phyloP scores from a whole-genome alignment of 108 stramenopile species.

The Tribonema minus region DNA sequence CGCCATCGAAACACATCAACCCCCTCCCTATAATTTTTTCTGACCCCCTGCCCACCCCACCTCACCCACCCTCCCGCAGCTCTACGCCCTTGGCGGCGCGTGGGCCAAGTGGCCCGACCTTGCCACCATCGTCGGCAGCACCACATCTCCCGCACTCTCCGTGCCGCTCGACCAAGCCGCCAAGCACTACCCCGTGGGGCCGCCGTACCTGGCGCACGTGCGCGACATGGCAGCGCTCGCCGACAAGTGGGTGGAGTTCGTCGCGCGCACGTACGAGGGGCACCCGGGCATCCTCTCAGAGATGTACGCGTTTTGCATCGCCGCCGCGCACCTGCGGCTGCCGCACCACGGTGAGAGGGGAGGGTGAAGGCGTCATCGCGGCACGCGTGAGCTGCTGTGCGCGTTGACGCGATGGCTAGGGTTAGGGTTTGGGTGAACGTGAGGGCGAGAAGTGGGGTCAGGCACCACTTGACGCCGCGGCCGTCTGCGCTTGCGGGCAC shows the following conservation, averaged over 20 bases:
- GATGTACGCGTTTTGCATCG: constrained; percentile 82
- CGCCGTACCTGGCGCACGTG: constrained; percentile 80
- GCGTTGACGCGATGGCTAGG: too few species aligned
- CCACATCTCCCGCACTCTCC: constrained; percentile 11
- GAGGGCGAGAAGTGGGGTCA: too few species aligned
- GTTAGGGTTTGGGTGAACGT: too few species aligned
- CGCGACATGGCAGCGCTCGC: constrained; percentile 74
- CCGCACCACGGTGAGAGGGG: neutral
- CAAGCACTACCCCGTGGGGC: constrained; percentile 71
- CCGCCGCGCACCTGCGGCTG: constrained; percentile 61
- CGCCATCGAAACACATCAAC: too few species aligned
- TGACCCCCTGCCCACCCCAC: too few species aligned
- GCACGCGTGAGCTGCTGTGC: too few species aligned
- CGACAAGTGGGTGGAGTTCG: constrained; percentile 70
- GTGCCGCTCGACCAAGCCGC: constrained; percentile 54
- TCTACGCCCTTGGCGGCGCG: constrained; percentile 72
- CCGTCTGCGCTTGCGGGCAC: too few species aligned
- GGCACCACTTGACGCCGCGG: too few species aligned
- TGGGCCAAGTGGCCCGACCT: constrained; percentile 65
- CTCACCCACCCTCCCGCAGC: constrained; percentile 57
- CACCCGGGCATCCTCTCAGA: constrained; percentile 69
- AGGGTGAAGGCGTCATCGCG: too few species aligned
- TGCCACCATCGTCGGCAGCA: neutral
- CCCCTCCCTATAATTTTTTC: too few species aligned
- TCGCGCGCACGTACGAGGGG: constrained; percentile 63